phyloP scores from a whole-genome alignment of 2,329 filamentous ascomycete species.

The Bretziella fagacearum region DNA sequence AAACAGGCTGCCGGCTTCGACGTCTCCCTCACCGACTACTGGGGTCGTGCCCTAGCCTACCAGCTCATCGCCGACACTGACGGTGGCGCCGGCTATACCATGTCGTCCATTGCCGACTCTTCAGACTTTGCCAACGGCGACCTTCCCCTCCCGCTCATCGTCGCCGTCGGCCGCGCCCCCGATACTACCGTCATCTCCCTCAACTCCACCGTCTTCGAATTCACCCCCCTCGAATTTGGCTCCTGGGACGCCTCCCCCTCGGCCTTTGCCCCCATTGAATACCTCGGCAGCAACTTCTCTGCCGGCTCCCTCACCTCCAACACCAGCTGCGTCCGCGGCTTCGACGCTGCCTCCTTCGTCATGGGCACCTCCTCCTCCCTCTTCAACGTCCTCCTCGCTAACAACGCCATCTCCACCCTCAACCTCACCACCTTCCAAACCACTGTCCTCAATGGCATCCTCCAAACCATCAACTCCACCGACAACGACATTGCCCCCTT shows the following conservation, averaged over 20 bases:
- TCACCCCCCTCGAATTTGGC: slow-evolving; percentile 50
- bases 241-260: slow-evolving; percentile 41
- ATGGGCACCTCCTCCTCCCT: slow-evolving; percentile 70
- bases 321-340: slow-evolving; percentile 39
- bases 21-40: slow-evolving; percentile 70
- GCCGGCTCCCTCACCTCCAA: slow-evolving; percentile 30
- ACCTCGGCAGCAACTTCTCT: slow-evolving; percentile 41
- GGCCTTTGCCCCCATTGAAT: slow-evolving; percentile 43
- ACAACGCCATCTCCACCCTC: slow-evolving; percentile 16
- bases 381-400: slow-evolving; percentile 60
- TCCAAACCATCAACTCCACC: slow-evolving; percentile 36
- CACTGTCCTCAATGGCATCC: slow-evolving; percentile 30
- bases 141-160: slow-evolving; percentile 32
- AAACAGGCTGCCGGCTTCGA: slow-evolving; percentile 28
- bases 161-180: slow-evolving; percentile 32
- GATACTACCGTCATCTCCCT: slow-evolving; percentile 27
- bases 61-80: slow-evolving; percentile 63
- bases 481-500: slow-evolving; percentile 64
- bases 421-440: slow-evolving; percentile 21
- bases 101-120: slow-evolving; percentile 46
- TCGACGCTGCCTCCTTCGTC: slow-evolving; percentile 63
- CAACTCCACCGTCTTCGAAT: slow-evolving; percentile 48
- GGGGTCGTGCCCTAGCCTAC: slow-evolving; percentile 72
- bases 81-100: slow-evolving; percentile 64
- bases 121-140: slow-evolving; percentile 26